A percentile compares a stretch with the other conserved stretches of the same genome.
These are phyloP conservation scores for Cyclanthera cordifolia DNA, from an alignment of 306 rosid species.

Conservation along the genomic window DNA sequence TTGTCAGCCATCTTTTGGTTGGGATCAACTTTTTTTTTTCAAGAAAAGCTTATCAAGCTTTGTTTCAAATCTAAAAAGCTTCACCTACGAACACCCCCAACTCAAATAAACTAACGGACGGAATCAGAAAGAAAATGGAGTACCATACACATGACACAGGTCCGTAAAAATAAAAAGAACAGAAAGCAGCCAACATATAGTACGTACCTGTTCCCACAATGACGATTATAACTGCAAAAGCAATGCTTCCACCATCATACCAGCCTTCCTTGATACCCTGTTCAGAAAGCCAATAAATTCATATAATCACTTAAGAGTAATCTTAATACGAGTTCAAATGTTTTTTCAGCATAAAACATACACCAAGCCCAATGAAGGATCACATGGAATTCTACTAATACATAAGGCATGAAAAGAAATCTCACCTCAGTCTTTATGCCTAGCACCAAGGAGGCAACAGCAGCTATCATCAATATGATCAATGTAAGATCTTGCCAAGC, in stretches of 20 bases:
- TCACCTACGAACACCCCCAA: not conserved
- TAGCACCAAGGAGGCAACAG: slow-evolving; percentile 78
- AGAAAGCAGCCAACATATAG: no score
- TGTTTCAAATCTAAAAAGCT: not conserved
- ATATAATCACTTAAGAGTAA: not conserved
- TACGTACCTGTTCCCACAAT: slow-evolving; percentile 73
- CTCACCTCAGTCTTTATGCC: slow-evolving; percentile 97
- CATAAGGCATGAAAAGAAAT: not conserved
- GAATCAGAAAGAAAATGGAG: not conserved
- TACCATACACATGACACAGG: no score
- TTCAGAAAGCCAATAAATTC: slow-evolving; percentile 14
- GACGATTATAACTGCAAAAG: slow-evolving; percentile 91
- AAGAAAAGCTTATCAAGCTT: not conserved
- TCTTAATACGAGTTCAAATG: not conserved
- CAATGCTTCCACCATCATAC: slow-evolving; percentile 99
- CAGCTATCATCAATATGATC: slow-evolving; percentile 89
- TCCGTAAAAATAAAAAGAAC: no score
- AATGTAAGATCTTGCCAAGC: slow-evolving; percentile 99
- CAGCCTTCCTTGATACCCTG: slow-evolving; percentile 96
- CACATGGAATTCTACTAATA: not conserved
- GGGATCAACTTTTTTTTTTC: not conserved
- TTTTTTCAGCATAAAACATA: not conserved
- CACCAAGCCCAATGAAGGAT: slow-evolving; percentile 1
- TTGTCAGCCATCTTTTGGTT: no score
- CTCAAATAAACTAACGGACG: not conserved